Evolutionary conservation across 2,329 filamentous ascomycete species (phyloP), one percentile per base, ranked within the genome.

Genomic region (Akanthomyces lecanii): DNA sequence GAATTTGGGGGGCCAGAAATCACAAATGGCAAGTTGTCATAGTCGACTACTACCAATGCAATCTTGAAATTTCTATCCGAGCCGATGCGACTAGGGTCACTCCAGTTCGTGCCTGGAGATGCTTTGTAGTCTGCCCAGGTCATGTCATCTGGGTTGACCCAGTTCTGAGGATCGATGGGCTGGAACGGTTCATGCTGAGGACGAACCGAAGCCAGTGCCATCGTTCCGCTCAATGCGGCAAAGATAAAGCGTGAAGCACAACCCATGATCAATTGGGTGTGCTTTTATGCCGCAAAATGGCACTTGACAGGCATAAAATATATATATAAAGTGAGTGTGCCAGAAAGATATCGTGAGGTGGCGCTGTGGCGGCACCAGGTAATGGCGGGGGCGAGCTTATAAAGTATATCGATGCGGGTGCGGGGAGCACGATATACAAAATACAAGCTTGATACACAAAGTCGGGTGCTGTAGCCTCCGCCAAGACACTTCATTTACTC

Each of bases 61-160:
- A 84, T 84, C 65, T 83, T 82, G 74, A 84, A 84, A 72, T 84
- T 83, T 21, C 81, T 76, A 40, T 72, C 72, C 2, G 76, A 75
- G 8, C 82, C 81, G 63, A 74, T 78, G 40, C 70, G 73, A 0
- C 70, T 68, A 2, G 80, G 74, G 61, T 83, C 76, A 7, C 72
- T 75, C 81, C 81, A 84, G 21, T 74, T 76, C 0, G 79, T 82
- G 1, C 76, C 77, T 0, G 81, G 81, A 1, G 79, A 79, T 18
- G 71, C 70, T 12, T 73, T 74, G 66, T 76, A 84, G 65, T 84
- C 79, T 6, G 68, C 75, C 79, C 79, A 82, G 11, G 79, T 82
- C 81, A 83, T 82, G 68, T 81, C 77, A 65, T 82, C 80, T 0
- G 81, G 80, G 63, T 82, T 82, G 8, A 80, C 78, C 78, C 81